Evolutionary conservation across 306 rosid genomes (phyloP), one percentile per base, ranked within the genome.

Genomic region (Castanea crenata): DNA sequence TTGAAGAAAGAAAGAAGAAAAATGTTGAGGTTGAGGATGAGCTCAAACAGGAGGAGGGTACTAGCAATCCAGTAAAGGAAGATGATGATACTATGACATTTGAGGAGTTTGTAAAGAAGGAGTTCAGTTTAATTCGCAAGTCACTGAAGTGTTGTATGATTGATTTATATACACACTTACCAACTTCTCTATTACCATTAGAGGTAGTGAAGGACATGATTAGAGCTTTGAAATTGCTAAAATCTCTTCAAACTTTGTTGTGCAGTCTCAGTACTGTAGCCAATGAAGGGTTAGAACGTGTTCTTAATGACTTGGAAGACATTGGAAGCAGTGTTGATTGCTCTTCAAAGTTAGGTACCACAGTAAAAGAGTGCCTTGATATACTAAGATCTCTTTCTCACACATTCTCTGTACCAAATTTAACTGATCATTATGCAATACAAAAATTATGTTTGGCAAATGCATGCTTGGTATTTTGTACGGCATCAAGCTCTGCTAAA

Each of bases 141-240:
- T 56, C 58, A 41, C 82, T 91, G 13, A 56, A 68, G 16, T 9
- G 12, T 18, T 62, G 25, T 34, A 72, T 75, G 77, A 38, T 58
- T 41, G 75, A 29, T 73, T 69, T 89, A 70, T 86, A 21, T 29
- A 88, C 86, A 0, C 91, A 91, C 63, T 12, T 89, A n/a, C 97
- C 92, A 51, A 88, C 92, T 21, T 76, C 84, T 55, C 32, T 76
- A 15, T 59, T 89, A 49, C 73, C 88, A 14, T 59, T 78, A 0
- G 72, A 58, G 52, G 76, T 18, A 5, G 82, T 46, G 55, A 52
- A 52, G 68, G 61, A 38, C 14, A 85, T 85, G 75, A 63, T 74
- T 16, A 55, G 4, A 74, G 83, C 83, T 52, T 38, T 75, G 23
- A 38, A 59, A 10, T 71, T 81, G 78, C 46, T 41, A 41, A 41